Base-by-base conservation (phyloP, 306 rosid species). In the Herpetospermum pedunculosum region DNA sequence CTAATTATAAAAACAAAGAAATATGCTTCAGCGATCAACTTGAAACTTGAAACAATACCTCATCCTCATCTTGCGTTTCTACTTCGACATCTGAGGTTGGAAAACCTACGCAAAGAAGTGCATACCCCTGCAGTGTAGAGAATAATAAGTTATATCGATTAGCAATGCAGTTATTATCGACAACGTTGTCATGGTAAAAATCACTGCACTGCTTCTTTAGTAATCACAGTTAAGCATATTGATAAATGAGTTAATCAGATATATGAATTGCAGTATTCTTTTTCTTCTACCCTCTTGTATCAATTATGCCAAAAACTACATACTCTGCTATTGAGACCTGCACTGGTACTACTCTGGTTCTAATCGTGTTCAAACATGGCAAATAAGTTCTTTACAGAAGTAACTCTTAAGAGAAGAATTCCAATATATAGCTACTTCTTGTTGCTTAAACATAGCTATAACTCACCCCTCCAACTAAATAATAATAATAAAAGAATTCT, bases 11-110 rank as follows among this genome's bases (percentile, higher is more conserved):
- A 44, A 63, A 12, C n/a, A 63, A 35, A 37, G 14, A 16, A 72
- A 62, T 19, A 72, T 15, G 76, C 49, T 72, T 77, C 53, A 11
- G 8, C 11, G 12, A 34, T 73, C 35, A 19, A 43, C 34, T 50
- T 47, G 37, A 12, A 53, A 53, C 40, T 54, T 37, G 50, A 55
- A 68, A 63, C 73, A 74, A 80, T 84, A 91, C 99, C 97, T 94
- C 99, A 80, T 94, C 99, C 83, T 94, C 99, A 32, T 94, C 99
- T 84, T 94, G 99, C 25, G 99, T 94, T 88, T 94, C 99, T 23
- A 91, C 99, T 83, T 94, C 96, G 54, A 94, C 80, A 47, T 94
- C 99, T 76, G 99, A 84, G 41, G 92, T 70, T 11, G 97, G 99
- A 81, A 84, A 94, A 8, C 99, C 92, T 77, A 94, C 99, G 68